Evolutionary conservation across 371 early-diverging fungal genomes (phyloP), one percentile per base, ranked within the genome.

Genomic region (Circinella umbellata): DNA sequence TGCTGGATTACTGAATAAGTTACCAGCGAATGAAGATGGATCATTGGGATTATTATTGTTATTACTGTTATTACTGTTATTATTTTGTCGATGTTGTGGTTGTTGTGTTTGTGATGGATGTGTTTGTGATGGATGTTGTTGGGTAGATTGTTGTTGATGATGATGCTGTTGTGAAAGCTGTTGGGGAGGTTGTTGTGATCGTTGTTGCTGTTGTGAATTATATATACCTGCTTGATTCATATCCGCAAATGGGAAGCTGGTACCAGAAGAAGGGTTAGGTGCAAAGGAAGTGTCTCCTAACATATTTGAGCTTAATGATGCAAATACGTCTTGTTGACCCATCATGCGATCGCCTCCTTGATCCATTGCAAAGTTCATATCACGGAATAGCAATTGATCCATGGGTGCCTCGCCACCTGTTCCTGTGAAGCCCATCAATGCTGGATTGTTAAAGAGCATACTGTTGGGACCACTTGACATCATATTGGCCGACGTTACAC

Each of bases 241-340:
- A 62, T 61, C 68, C 17, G 68, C 54, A 38, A 68, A 68, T 1
- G 68, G 68, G 51, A 62, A 61, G 11, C 53, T 11, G 10, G 47
- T 39, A 11, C 61, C 51, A 17, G 68, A 10, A 13, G 68, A 39
- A 17, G 68, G 46, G 38, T 61, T 62, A n/a, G 68, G 46, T 10
- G 49, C 59, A 54, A 49, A 68, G 10, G 62, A 18, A 36, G 62
- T 39, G 47, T 39, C 68, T 6, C 62, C 68, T 8, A 68, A 61
- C 51, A 61, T 66, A 20, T 42, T 59, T 17, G 62, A 64, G 14
- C 70, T 64, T 17, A 70, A 54, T 14, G 64, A 64, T 15, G 57
- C 70, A 49, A 70, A 70, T 37, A 70, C 65, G 15, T 70, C 65
- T 61, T 62, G 65, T 46, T 70, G 70, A 6, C 61, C 61, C 37